Conservation (phyloP, 495 filamentous ascomycete genomes). For the Daldinia caldariorum region DNA sequence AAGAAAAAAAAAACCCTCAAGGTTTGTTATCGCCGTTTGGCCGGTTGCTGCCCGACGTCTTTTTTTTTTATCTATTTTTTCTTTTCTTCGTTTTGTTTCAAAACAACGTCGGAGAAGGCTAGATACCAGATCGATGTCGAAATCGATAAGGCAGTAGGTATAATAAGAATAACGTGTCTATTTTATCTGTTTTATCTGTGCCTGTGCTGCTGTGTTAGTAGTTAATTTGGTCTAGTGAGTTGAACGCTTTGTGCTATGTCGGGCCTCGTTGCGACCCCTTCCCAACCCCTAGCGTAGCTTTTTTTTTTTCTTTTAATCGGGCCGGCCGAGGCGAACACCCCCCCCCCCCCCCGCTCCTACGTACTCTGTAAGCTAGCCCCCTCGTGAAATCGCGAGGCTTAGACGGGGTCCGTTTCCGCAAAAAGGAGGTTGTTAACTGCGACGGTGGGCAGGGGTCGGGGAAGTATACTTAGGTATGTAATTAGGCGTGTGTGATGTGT, state of each 20-base stretch:
- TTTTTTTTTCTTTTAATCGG: constrained; percentile 37
- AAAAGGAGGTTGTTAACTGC: constrained; percentile 34
- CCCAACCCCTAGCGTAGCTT: constrained; percentile 2
- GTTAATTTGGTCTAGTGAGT: too few species aligned
- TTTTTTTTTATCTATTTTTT: too few species aligned
- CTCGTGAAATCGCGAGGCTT: constrained; percentile 29
- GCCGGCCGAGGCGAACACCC: constrained; percentile 33
- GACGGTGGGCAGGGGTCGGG: constrained; percentile 27
- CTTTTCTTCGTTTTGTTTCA: not conserved
- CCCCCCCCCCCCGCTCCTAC: constrained; percentile 26
- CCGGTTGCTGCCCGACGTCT: constrained; percentile 3
- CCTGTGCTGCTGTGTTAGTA: too few species aligned
- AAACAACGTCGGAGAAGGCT: not conserved
- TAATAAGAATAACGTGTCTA: too few species aligned
- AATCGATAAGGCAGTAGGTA: not conserved
- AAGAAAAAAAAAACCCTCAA: not conserved
- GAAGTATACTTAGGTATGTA: not conserved
- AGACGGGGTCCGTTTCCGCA: constrained; percentile 38
- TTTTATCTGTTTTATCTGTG: not conserved
- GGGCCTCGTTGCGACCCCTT: not conserved
- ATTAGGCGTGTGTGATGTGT: not conserved
- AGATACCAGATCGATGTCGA: too few species aligned
- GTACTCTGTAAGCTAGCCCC: constrained; percentile 1
- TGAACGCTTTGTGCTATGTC: too few species aligned
- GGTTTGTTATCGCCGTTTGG: not conserved